Evolutionary conservation across 2,329 filamentous ascomycete genomes (phyloP).

Genomic region (Hortaea sp.): DNA sequence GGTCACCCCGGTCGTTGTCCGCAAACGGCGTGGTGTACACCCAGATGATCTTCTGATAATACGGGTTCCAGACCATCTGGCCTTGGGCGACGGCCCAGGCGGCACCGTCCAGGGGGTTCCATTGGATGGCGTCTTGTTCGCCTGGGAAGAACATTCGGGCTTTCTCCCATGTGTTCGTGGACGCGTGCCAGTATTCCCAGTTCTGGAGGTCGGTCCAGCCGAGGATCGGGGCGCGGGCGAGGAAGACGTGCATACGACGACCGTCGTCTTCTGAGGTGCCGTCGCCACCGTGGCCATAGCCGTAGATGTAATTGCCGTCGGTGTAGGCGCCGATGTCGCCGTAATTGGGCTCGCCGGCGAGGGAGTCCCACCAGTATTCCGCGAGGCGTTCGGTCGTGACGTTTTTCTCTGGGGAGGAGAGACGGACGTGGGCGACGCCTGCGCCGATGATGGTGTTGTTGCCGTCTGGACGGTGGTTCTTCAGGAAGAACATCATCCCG

Average conservation of each 20-base stretch:
- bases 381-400: neutral
- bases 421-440: neutral
- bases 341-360: neutral
- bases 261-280: neutral
- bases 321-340: constrained; percentile 1
- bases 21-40: neutral
- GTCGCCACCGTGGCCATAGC: neutral
- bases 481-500: neutral
- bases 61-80: neutral
- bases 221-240: neutral
- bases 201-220: neutral
- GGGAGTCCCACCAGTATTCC: neutral
- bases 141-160: neutral
- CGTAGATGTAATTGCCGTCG: constrained; percentile 1
- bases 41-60: neutral
- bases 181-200: neutral
- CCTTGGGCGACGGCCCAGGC: neutral
- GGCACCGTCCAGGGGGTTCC: neutral
- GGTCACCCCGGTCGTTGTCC: neutral
- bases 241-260: neutral
- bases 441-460: neutral
- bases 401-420: neutral
- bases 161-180: neutral
- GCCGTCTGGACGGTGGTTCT: neutral
- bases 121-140: neutral